Base-by-base conservation (phyloP, 2,329 filamentous ascomycete species). In the Trichoderma sp. region DNA sequence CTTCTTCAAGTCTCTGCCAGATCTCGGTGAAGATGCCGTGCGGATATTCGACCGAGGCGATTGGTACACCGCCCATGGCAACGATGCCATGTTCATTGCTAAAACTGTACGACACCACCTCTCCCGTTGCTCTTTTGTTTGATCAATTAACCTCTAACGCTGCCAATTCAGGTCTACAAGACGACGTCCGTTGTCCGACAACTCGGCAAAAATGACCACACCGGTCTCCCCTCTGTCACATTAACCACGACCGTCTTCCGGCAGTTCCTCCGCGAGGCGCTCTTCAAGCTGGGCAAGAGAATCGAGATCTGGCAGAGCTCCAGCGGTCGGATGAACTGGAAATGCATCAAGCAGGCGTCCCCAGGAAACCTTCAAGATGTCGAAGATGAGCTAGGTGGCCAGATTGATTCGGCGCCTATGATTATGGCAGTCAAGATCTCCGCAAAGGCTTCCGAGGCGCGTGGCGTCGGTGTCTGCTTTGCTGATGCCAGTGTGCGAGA, bases 301-400 rank as follows among this genome's bases (percentile, higher is more conserved):
- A 87, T 99, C 76, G 96, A 99, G 84, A 95, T 99, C 77, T 98
- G 94, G 91, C 91, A 93, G 76, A 95, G 92, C 53, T 87, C 89
- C 2, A 92, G 88, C 21, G 91, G 93, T 6, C 92, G 94, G 56
- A 97, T 95, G 89, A 94, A 94, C 81, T 99, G 97, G 96, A 97
- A 97, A 82, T 87, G 98, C 77, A 89, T 89, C 76, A 98, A 98
- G 85, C 93, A 97, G 83, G 95, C 97, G 6, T 98, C 96, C 6
- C 97, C 97, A 0, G 97, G 97, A 31, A 99, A 99, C 83, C 86
- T 99, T 29, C 97, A 99, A 84, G 96, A 98, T 81, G 93, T 99
- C 27, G 97, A 99, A 83, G 97, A 99, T 73, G 97, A 99, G 78
- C 88, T 99, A 0, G 96, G 95, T 12, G 89, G 93, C 50, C 92